Percentiles rank a stretch among this genome's conserved stretches.
phyloP scores from a whole-genome alignment of 345 rosid genomes.

The Bretschneidera sinensis region DNA sequence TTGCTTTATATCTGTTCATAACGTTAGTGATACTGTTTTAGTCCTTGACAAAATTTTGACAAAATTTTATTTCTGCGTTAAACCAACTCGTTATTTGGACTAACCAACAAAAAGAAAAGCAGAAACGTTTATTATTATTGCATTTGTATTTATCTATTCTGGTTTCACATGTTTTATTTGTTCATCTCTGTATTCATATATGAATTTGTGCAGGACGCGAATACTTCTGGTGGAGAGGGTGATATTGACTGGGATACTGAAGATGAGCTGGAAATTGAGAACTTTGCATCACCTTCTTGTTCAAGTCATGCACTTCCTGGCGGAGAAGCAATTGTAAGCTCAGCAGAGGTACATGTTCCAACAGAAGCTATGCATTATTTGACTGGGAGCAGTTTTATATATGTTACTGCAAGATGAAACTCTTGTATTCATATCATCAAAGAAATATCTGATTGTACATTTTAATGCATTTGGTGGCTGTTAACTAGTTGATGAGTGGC shows the following conservation, averaged over 20 bases:
- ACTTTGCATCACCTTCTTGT: constrained; percentile 21
- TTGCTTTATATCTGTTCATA: neutral
- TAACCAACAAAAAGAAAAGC: too few species aligned
- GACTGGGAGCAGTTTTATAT: too few species aligned
- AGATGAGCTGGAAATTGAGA: constrained; percentile 62
- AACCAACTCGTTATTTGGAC: too few species aligned
- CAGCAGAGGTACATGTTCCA: constrained; percentile 25
- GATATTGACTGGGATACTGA: constrained; percentile 62
- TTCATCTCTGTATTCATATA: neutral
- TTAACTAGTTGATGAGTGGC: constrained; percentile 3
- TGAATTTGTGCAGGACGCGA: constrained; percentile 26
- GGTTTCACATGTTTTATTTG: too few species aligned
- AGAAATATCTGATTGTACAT: neutral
- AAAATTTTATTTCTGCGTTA: neutral
- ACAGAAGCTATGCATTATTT: neutral
- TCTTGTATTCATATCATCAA: too few species aligned
- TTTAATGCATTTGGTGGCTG: neutral
- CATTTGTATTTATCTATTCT: too few species aligned
- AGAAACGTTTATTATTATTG: too few species aligned
- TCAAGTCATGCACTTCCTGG: constrained; percentile 17
- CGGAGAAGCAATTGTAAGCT: constrained; percentile 25
- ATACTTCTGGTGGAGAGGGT: constrained; percentile 30
- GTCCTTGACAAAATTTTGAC: too few species aligned
- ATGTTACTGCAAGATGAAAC: too few species aligned
- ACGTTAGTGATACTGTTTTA: neutral